Percentiles rank a stretch among this genome's conserved stretches.
Conservation (phyloP, 2,329 filamentous ascomycete genomes). For the Piedraia hortae region DNA sequence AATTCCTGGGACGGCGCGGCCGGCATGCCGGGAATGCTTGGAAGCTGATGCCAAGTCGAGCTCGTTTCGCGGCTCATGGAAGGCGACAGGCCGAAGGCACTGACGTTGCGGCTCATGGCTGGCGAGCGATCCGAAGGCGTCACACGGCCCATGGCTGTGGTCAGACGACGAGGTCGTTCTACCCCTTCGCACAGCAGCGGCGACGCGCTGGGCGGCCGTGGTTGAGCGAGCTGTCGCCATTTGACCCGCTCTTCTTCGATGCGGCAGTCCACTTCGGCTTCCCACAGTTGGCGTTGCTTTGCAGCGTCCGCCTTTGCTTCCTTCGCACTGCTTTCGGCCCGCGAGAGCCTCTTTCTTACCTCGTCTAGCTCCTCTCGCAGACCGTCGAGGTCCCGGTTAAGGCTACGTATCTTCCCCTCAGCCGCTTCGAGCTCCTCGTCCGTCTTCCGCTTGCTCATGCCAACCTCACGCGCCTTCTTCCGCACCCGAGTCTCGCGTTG, state of each 20-base stretch:
- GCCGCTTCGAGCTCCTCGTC: constrained; percentile 63
- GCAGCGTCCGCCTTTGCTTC: constrained; percentile 29
- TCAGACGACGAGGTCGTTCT: too few relatives aligned
- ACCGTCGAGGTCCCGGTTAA: constrained; percentile 34
- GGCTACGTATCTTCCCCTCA: constrained; percentile 32
- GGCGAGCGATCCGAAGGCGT: too few relatives aligned
- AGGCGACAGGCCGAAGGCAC: too few relatives aligned
- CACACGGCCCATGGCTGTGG: too few relatives aligned
- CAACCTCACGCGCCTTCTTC: constrained; percentile 68
- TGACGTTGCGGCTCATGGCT: too few relatives aligned
- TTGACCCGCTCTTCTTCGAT: constrained; percentile 37
- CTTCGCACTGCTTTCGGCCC: constrained; percentile 33
- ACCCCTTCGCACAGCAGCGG: too few relatives aligned
- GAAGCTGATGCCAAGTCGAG: too few relatives aligned
- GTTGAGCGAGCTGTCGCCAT: constrained; percentile 18
- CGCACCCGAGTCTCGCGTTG: constrained; percentile 66
- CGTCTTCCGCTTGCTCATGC: constrained; percentile 34
- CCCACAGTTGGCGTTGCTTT: constrained; percentile 30
- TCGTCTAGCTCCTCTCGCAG: constrained; percentile 31
- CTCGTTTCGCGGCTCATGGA: too few relatives aligned
- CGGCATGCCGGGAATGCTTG: too few relatives aligned
- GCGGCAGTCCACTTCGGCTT: constrained; percentile 27
- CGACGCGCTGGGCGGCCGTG: not conserved
- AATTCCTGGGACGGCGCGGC: not conserved
- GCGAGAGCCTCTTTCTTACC: constrained; percentile 36